Evolutionary conservation across 129 eudicot species (phyloP), one percentile per base, ranked within the genome.

Genomic region (Flaveria sonorensis): DNA sequence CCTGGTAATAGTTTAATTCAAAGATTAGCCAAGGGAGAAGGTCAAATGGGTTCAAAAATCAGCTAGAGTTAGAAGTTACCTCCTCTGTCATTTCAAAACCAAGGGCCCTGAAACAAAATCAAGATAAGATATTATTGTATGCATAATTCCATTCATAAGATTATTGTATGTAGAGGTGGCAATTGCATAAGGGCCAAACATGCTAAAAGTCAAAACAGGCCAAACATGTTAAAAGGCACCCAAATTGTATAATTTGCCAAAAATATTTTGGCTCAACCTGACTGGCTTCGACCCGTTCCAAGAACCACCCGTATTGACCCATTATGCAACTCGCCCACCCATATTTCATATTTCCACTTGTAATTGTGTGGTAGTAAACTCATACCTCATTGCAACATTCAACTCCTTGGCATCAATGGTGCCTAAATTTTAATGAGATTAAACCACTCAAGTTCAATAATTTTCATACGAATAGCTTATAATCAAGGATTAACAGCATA

Each of bases 361-460:
- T 57, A 66, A 63, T 15, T 14, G 19, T 40, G 63, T 11, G 6
- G 47, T 24, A 62, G 32, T 39, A 57, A 52, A 72, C 3, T 68
- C 75, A 48, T 83, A 93, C 98, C 98, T 91, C 98, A 93, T 93
- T 21, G 97, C 98, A 81, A 90, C 93, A 87, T 93, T 93, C 85
- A 93, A 81, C 85, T 93, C 98, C 76, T 91, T 93, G 39, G 97
- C 97, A 83, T 91, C 98, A 86, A 93, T 93, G 62, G 97, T 91
- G 20, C 97, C 98, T 93, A 53, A 52, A 82, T 13, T 80, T n/a
- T 21, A 72, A 62, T 42, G 61, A 32, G 47, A 62, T 21, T 19
- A 68, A 24, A 77, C 52, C n/a, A 81, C 51, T 70, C 26, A 73
- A 60, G 32, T 72, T 5, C 23, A 36, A 21, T 7, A 48, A 57